Conservation (phyloP, 371 early-diverging fungal species). For the Lichtheimia hyalospora region DNA sequence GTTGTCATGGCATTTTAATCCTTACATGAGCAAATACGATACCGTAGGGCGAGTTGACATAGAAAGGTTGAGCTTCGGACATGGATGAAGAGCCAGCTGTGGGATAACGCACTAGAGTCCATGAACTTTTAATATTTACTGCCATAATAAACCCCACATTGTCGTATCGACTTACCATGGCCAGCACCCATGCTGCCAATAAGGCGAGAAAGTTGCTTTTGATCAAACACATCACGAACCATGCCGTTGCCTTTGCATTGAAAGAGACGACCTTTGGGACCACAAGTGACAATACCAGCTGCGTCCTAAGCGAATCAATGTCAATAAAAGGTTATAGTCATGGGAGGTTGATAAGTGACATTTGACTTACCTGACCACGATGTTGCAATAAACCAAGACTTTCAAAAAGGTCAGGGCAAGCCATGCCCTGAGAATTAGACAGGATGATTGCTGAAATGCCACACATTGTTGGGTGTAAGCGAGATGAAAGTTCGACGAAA, state of each 20-base stretch:
- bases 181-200: slow-evolving; percentile 91
- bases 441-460: slow-evolving; percentile 89
- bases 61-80: slow-evolving; percentile 98
- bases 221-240: slow-evolving; percentile 94
- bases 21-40: slow-evolving; percentile 93
- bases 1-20: background rate
- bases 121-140: background rate
- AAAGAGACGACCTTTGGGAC: slow-evolving; percentile 90
- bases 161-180: slow-evolving; percentile 75
- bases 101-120: slow-evolving; percentile 86
- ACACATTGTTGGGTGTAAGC: slow-evolving; percentile 67
- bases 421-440: slow-evolving; percentile 75
- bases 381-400: slow-evolving; percentile 93
- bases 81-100: slow-evolving; percentile 93
- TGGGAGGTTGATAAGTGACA: too few species aligned
- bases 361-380: slow-evolving; percentile 88
- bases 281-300: slow-evolving; percentile 98
- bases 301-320: slow-evolving; percentile 74
- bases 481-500: too few species aligned
- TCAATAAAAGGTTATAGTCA: too few species aligned
- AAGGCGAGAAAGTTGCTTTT: slow-evolving; percentile 72
- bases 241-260: slow-evolving; percentile 98
- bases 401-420: slow-evolving; percentile 88
- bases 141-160: background rate
- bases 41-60: slow-evolving; percentile 98